A percentile compares a stretch with the other conserved stretches of the same genome.
phyloP scores from a whole-genome alignment of 352 stramenopile species.

The Phytophthora quininea region DNA sequence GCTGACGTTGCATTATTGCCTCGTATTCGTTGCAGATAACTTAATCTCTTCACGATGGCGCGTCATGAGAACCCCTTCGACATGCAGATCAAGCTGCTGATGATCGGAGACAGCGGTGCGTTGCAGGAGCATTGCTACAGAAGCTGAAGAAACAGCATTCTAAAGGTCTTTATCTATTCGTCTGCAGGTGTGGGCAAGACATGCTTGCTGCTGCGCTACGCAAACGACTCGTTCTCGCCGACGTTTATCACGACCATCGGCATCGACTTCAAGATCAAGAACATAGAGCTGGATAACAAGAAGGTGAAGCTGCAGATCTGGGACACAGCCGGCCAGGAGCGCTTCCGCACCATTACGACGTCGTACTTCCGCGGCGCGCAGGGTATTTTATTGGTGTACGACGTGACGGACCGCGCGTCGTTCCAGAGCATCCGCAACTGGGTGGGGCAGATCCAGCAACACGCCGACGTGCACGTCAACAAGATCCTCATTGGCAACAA shows the following conservation, averaged over 20 bases:
- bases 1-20: conserved; percentile 4
- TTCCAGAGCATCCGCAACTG: conserved; percentile 99
- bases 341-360: conserved; percentile 99
- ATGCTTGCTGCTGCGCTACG: conserved; percentile 88
- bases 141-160: background rate
- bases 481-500: conserved; percentile 99
- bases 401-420: conserved; percentile 96
- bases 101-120: conserved; percentile 96
- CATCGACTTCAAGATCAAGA: conserved; percentile 94
- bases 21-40: conserved; percentile 19
- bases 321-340: conserved; percentile 98
- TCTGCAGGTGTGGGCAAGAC: conserved; percentile 87
- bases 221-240: conserved; percentile 91
- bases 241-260: conserved; percentile 92
- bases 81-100: conserved; percentile 98
- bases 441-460: conserved; percentile 97
- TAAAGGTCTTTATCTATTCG: conserved; percentile 5
- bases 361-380: conserved; percentile 99
- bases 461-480: conserved; percentile 99
- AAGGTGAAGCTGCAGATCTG: conserved; percentile 99
- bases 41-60: conserved; percentile 63
- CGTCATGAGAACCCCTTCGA: conserved; percentile 94
- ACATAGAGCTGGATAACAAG: conserved; percentile 95
- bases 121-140: conserved; percentile 8
- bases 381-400: conserved; percentile 99